Evolutionary conservation across 108 stramenopile species (phyloP), one percentile per base, ranked within the genome.

Genomic region (Pinguiococcus pyrenoidosus): DNA sequence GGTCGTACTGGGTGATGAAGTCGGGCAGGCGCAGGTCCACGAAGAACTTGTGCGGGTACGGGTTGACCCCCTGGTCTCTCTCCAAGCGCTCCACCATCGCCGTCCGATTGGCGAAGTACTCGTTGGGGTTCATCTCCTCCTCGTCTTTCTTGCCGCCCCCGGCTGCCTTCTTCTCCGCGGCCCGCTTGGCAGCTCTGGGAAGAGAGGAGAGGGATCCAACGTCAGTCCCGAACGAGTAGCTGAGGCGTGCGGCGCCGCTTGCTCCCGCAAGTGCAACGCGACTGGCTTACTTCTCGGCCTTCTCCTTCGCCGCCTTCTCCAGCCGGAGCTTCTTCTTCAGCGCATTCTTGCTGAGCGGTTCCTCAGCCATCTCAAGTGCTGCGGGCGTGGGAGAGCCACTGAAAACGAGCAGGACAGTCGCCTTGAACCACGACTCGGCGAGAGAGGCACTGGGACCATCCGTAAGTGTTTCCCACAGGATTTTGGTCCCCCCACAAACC

Each of bases 1-100:
- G 24, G 9, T 18, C 25, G 17, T n/a, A 86, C 45, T 37, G 56
- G 62, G 29, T 76, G 24, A 69, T 71, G 51, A 81, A 96, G 46
- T 91, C 92, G 10, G 92, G 87, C 44, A 96, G 54, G 37, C 85
- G 75, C 44, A 70, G 76, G 44, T 80, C 75, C 0, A 86, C 85
- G 39, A 79, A 69, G 60, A 95, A 99, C 79, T 99, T 99, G 85
- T 99, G 92, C 1, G 97, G 97, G 60, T 92, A 99, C n/a, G 91
- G 81, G 61, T 81, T 87, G 37, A 44, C 50, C 6, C 91, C 97
- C 16, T 39, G n/a, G 7, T 77, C 62, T 59, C 63, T 68, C 55
- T 92, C 77, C 56, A 92, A 64, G 44, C 73, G 70, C 18, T 71
- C 73, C 22, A 96, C 64, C 7, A 78, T 71, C 27, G 54, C 49